Base-by-base conservation (phyloP, 2,329 filamentous ascomycete genomes). In the Cryphonectria parasitica region DNA sequence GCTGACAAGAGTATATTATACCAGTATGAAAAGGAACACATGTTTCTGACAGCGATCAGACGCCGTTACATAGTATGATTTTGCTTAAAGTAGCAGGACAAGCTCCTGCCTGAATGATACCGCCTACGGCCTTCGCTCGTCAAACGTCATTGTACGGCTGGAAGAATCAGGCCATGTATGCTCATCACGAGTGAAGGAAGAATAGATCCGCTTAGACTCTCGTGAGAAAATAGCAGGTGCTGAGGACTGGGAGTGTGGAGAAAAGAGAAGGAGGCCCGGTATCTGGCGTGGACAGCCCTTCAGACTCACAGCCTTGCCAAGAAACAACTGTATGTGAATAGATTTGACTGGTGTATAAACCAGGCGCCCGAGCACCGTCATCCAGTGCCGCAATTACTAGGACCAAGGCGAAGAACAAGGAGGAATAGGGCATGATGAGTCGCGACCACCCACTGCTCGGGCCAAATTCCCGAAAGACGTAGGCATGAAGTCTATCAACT, bases 51-150 rank as follows among this genome's bases (percentile, higher is more conserved):
- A 25, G 15, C 25, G n/a, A 25, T 25, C n/a, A 28, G 49, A 25
- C 10, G 10, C 13, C 13, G 17, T 43, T 54, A 13, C 22, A 13
- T 25, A 11, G 22, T 54, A 3, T 25, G n/a, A 13, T 0, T 54
- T 25, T 54, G 49, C 49, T 74, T 79, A 87, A 85, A 70, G 80
- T 79, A 64, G 87, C 84, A 22, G 83, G 84, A 66, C 84, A 86
- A 74, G 83, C 86, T 41, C 82, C 83, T 17, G 71, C 69, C 60
- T 2, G 5, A 36, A 73, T 74, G 1, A 73, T 72, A 7, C 82
- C 83, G n/a, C 79, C 78, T 13, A 77, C 68, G 70, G 8, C 36
- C 36, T 39, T 13, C 2, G 75, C 78, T 73, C 75, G 78, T 52
- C 72, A 77, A 69, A 73, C 82, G 54, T 75, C 77, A 77, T 82